Evolutionary conservation across 31 red algal species (phyloP).

Genomic region (Bonnemaisonia californica): DNA sequence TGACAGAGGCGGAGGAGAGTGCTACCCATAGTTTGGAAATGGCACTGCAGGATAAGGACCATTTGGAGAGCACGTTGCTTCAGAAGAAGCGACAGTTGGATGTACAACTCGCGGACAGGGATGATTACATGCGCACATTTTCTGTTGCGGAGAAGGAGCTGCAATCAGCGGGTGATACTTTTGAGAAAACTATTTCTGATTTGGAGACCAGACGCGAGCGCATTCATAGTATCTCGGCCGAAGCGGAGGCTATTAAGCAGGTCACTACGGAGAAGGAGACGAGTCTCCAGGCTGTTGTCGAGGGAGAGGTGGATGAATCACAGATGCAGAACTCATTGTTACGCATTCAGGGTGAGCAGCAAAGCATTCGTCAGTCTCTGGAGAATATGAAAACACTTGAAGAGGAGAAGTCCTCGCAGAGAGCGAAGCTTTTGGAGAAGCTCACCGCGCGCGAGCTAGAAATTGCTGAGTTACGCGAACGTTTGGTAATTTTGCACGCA

Average conservation of each 20-base stretch:
- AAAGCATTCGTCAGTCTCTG: neutral
- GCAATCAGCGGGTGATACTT: neutral
- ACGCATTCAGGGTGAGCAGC: neutral
- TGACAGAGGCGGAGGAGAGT: slow-evolving; percentile 3
- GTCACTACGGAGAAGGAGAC: neutral
- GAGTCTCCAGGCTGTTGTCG: neutral
- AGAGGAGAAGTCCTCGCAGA: neutral
- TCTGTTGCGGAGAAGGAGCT: slow-evolving; percentile 2
- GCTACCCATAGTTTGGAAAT: neutral
- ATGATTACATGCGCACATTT: neutral
- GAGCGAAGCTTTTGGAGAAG: neutral
- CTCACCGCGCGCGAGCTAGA: neutral
- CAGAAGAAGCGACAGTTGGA: slow-evolving; percentile 11
- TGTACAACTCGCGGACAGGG: slow-evolving; percentile 1
- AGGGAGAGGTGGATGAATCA: slow-evolving; percentile 1
- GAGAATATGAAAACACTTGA: neutral
- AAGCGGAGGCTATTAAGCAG: neutral
- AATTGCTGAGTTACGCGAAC: neutral
- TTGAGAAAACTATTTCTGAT: slow-evolving; percentile 21
- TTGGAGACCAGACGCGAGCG: slow-evolving; percentile 17
- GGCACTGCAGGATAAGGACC: neutral
- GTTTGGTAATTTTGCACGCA: neutral
- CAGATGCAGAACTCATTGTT: neutral
- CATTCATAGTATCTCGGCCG: slow-evolving; percentile 3
- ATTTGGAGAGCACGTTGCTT: slow-evolving; percentile 7